These are phyloP conservation scores for Candida dubliniensis DNA, from an alignment of 1,139 yeast species.

Conservation along the genomic window DNA sequence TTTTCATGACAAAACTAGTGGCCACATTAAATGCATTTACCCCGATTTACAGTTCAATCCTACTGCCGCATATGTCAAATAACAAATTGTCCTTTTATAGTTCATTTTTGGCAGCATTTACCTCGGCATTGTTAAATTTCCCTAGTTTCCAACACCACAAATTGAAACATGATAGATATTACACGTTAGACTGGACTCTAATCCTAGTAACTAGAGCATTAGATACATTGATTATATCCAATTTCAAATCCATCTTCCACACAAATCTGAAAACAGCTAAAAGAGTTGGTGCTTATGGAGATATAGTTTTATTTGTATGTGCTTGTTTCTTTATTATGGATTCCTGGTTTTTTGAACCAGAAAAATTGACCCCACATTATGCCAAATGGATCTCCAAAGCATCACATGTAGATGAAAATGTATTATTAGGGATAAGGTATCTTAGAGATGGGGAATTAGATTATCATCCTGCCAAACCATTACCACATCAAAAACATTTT, in stretches of 20 bases:
- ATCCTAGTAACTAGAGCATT: conserved; percentile 23
- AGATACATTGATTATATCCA: conserved; percentile 22
- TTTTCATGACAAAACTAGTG: conserved; percentile 24
- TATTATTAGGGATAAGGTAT: conserved; percentile 28
- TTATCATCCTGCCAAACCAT: not conserved
- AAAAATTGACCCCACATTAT: conserved; percentile 35
- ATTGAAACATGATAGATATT: conserved; percentile 18
- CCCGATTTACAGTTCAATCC: conserved; percentile 13
- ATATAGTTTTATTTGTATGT: conserved; percentile 19
- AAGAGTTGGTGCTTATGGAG: conserved; percentile 12
- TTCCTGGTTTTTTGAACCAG: conserved; percentile 40
- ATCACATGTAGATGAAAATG: conserved; percentile 38
- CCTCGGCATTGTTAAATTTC: conserved; percentile 21
- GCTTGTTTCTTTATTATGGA: conserved; percentile 35
- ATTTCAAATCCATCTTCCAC: conserved; percentile 15
- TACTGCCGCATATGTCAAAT: conserved; percentile 6
- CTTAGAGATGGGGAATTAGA: conserved; percentile 17
- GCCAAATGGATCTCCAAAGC: conserved; percentile 42
- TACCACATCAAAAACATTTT: conserved; percentile 18
- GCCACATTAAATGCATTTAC: conserved; percentile 19
- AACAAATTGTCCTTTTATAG: conserved; percentile 5
- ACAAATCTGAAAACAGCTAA: not conserved
- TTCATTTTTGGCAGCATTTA: conserved; percentile 18
- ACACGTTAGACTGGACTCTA: conserved; percentile 27
- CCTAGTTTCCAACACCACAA: conserved; percentile 20